Base-by-base conservation (phyloP, 2,329 filamentous ascomycete genomes). In the Fusarium ramigenum region DNA sequence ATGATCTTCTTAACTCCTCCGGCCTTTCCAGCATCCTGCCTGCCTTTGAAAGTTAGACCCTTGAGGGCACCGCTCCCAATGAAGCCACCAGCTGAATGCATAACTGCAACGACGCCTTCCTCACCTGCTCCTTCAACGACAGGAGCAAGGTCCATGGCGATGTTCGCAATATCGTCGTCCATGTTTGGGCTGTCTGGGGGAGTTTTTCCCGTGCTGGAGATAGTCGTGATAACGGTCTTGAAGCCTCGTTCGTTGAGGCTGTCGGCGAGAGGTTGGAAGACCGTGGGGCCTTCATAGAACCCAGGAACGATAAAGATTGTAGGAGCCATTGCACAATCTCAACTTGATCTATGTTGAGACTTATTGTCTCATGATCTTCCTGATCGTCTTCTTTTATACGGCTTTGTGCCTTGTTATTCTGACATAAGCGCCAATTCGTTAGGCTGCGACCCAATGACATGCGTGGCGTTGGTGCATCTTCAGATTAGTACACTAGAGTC, bases 1-100 rank as follows among this genome's bases (percentile, higher is more conserved):
- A 58, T 2, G 16, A 61, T 37, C 4, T 44, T 61, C 9, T 21
- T 30, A 4, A 44, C 59, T 9, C 59, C 49, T n/a, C 59, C 49
- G 23, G 49, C 1, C 9, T 32, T 57, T 3, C 19, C 59, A 21
- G 10, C 9, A 19, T 21, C 23, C 1, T 36, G 2, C 9, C 50
- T 30, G 2, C 49, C 39, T 36, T 44, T 37, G 2, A 0, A 11
- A 1, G 32, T 32, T 1, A 44, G 11, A 7, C 16, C 23, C 5
- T 37, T 10, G 14, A 61, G 59, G 23, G 59, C 59, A 30, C 19
- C 49, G 4, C 59, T 61, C 7, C 59, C 59, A n/a, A 57, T 57
- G 5, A 61, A 61, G 4, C 59, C 59, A 32, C 49, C 59, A 7
- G 50, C 59, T 12, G 59, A 61, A 32, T 44, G 49, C 59, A 61